Evolutionary conservation across 2,329 filamentous ascomycete species (phyloP), one percentile per base, ranked within the genome.

Genomic region (Lachnellula occidentalis): DNA sequence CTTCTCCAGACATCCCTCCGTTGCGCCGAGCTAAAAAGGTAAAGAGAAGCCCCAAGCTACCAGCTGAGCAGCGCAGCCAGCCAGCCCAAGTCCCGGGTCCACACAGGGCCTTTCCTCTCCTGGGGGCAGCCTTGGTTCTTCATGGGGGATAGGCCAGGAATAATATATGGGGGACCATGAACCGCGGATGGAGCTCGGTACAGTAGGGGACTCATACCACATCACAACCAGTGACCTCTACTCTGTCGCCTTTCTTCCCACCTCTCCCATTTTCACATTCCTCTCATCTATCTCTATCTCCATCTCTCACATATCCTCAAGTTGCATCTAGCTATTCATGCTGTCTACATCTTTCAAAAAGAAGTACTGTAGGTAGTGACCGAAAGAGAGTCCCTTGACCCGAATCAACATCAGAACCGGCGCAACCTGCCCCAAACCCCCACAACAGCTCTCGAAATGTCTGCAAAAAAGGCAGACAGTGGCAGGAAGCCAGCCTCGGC

Each of bases 401-500:
- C 48, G 48, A 53, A 12, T 22, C 27, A 41, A 24, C 27, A 54
- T 27, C 34, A 41, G n/a, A 22, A 22, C 31, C 53, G 51, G 50
- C 45, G 42, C 47, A 54, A 54, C 36, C 11, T 21, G 24, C 19
- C 34, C 27, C 34, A 58, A 22, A 27, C 37, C 34, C 34, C 14
- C 31, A 34, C 36, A 49, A 51, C 31, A 22, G 19, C 27, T 19
- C 43, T 48, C 55, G 61, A 46, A 0, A 86, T 86, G 82, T 80
- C 81, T 56, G 79, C 82, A 56, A 84, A 83, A 68, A 78, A 72
- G 60, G 76, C 72, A 58, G 75, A 78, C 66, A 78, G 78, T 50
- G 78, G 65, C 75, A 92, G 88, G 77, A 83, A 87, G 77, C 87
- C 89, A 66, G 83, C 92, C 57, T 91, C 91, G 53, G 88, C 85